These are phyloP conservation scores for Pseudohalonectria lignicola DNA, from an alignment of 2,329 filamentous ascomycete genomes.

Conservation along the genomic window DNA sequence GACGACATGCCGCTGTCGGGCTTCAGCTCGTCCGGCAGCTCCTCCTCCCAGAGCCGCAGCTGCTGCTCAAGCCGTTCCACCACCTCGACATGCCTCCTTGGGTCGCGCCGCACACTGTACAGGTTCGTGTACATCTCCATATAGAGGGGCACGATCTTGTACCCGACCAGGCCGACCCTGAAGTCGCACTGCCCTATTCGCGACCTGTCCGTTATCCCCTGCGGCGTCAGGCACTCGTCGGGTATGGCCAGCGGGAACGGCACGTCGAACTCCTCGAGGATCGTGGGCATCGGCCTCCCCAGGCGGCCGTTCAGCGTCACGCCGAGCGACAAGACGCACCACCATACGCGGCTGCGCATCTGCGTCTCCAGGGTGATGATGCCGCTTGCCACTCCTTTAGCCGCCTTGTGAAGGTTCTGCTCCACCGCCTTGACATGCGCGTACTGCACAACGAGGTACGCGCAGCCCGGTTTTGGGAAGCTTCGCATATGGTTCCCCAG, in stretches of 20 bases:
- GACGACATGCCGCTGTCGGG: slow-evolving; percentile 14
- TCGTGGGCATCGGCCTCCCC: slow-evolving; percentile 66
- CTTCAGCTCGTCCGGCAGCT: slow-evolving; percentile 50
- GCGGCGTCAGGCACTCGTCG: slow-evolving; percentile 58
- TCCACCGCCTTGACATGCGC: slow-evolving; percentile 63
- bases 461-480: slow-evolving; percentile 70
- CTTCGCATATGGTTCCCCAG: slow-evolving; percentile 63
- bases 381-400: too few relatives aligned
- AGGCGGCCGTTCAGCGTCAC: slow-evolving; percentile 64
- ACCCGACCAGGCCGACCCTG: slow-evolving; percentile 52
- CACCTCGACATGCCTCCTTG: slow-evolving; percentile 50
- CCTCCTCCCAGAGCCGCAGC: slow-evolving; percentile 50
- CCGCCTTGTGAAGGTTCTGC: slow-evolving; percentile 57
- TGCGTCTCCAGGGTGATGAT: slow-evolving; percentile 55
- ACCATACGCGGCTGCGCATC: slow-evolving; percentile 69
- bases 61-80: slow-evolving; percentile 56
- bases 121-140: slow-evolving; percentile 67
- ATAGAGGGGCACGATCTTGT: slow-evolving; percentile 54
- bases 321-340: slow-evolving; percentile 56
- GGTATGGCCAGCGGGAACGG: slow-evolving; percentile 62
- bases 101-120: slow-evolving; percentile 57
- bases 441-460: slow-evolving; percentile 54
- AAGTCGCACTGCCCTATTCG: slow-evolving; percentile 52
- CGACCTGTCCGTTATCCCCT: slow-evolving; percentile 43
- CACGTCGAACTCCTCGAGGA: slow-evolving; percentile 65